phyloP scores from a whole-genome alignment of 2,329 filamentous ascomycete species.

The Cryphonectria japonica region DNA sequence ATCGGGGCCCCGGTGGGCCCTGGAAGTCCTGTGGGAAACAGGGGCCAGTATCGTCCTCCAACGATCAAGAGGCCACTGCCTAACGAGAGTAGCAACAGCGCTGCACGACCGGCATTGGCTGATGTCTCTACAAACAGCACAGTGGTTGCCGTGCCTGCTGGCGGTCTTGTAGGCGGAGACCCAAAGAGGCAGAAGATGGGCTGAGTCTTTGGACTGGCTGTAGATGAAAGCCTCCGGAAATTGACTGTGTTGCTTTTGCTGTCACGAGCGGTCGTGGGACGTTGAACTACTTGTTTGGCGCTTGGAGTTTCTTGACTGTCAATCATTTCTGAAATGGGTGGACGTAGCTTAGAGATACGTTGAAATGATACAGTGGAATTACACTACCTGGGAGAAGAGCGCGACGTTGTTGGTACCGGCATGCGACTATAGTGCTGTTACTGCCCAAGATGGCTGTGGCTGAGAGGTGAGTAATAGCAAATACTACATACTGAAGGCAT shows the following conservation, averaged over 20 bases:
- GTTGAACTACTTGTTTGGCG: conserved; percentile 9
- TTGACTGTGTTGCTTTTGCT: conserved; percentile 3
- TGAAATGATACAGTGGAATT: not conserved
- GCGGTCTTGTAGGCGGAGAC: conserved; percentile 42
- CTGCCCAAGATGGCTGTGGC: not conserved
- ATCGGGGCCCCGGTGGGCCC: conserved; percentile 61
- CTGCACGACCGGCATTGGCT: conserved; percentile 49
- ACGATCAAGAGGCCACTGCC: conserved; percentile 59
- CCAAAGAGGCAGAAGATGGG: conserved; percentile 56
- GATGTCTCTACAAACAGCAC: conserved; percentile 54
- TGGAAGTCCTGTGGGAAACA: conserved; percentile 61
- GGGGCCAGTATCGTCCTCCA: conserved; percentile 61
- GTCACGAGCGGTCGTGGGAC: not conserved
- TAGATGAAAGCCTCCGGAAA: not conserved
- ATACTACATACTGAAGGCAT: not conserved
- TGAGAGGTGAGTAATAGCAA: not conserved
- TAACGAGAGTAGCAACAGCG: conserved; percentile 35
- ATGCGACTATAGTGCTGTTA: not conserved
- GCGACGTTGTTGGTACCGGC: no score
- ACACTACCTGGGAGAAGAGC: not conserved
- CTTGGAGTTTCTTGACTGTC: conserved; percentile 9
- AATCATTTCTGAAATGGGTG: not conserved
- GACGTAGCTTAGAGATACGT: not conserved
- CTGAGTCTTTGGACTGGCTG: conserved; percentile 1
- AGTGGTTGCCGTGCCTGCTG: conserved; percentile 33